These are phyloP conservation scores for Trypethelium eluteriae DNA, from an alignment of 495 filamentous ascomycete species.

Conservation along the genomic window DNA sequence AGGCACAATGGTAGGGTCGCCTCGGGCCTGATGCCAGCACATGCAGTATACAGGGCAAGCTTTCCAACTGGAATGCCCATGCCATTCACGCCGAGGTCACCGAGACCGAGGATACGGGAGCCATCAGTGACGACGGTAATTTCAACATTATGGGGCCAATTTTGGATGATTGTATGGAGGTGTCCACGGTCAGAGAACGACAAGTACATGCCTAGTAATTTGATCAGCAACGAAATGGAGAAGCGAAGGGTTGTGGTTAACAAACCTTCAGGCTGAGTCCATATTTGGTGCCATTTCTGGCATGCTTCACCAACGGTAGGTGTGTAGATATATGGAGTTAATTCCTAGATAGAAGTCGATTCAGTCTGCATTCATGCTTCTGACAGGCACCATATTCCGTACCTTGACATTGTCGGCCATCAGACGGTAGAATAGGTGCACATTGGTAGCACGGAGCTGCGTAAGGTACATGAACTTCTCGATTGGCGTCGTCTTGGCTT, in stretches of 20 bases:
- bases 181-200: conserved; percentile 83
- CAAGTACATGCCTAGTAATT: conserved; percentile 62
- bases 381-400: conserved; percentile 22
- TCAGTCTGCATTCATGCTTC: background rate
- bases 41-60: conserved; percentile 87
- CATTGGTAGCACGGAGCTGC: conserved; percentile 76
- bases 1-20: conserved; percentile 86
- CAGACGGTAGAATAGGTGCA: conserved; percentile 90
- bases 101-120: conserved; percentile 89
- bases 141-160: conserved; percentile 88
- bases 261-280: conserved; percentile 82
- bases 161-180: conserved; percentile 71
- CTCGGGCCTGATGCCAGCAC: conserved; percentile 89
- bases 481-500: conserved; percentile 66
- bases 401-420: conserved; percentile 81
- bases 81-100: conserved; percentile 92
- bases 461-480: conserved; percentile 95
- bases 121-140: conserved; percentile 97
- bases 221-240: conserved; percentile 22
- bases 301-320: conserved; percentile 96
- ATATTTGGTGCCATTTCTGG: conserved; percentile 89
- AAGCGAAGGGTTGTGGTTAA: background rate
- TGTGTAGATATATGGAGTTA: conserved; percentile 95
- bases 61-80: conserved; percentile 97
- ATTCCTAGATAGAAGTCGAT: conserved; percentile 43